phyloP scores from a whole-genome alignment of 495 filamentous ascomycete species.

The Coniosporium apollinis region DNA sequence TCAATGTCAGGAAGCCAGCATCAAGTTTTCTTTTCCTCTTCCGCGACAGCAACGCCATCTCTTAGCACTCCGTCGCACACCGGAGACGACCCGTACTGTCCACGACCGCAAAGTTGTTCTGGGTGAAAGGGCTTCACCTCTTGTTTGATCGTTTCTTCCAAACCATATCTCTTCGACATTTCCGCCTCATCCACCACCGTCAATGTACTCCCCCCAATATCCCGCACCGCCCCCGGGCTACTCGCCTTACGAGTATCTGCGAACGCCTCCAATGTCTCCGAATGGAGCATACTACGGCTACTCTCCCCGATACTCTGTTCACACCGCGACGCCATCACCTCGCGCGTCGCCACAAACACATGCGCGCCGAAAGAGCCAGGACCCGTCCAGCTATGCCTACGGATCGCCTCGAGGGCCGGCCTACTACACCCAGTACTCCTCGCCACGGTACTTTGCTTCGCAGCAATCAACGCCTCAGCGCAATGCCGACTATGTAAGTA shows the following conservation, averaged over 20 bases:
- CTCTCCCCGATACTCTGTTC: slow-evolving; percentile 19
- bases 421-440: slow-evolving; percentile 15
- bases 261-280: slow-evolving; percentile 22
- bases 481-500: slow-evolving; percentile 24
- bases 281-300: slow-evolving; percentile 17
- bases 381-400: slow-evolving; percentile 12
- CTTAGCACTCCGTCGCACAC: too few species aligned
- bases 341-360: slow-evolving; percentile 20
- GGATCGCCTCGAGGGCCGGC: slow-evolving; percentile 13
- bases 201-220: too few species aligned
- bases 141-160: too few species aligned
- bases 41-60: too few species aligned
- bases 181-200: too few species aligned
- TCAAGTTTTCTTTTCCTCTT: too few species aligned
- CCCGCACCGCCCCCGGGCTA: slow-evolving; percentile 19
- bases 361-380: slow-evolving; percentile 20
- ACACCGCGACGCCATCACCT: slow-evolving; percentile 19
- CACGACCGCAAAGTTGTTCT: too few species aligned
- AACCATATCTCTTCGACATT: too few species aligned
- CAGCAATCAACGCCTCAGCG: slow-evolving; percentile 21
- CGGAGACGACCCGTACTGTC: too few species aligned
- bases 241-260: slow-evolving; percentile 19
- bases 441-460: slow-evolving; percentile 17
- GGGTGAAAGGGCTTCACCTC: too few species aligned
- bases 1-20: too few species aligned